Evolutionary conservation across 2,329 filamentous ascomycete species (phyloP).

Genomic region (Fusarium sarcochroum): DNA sequence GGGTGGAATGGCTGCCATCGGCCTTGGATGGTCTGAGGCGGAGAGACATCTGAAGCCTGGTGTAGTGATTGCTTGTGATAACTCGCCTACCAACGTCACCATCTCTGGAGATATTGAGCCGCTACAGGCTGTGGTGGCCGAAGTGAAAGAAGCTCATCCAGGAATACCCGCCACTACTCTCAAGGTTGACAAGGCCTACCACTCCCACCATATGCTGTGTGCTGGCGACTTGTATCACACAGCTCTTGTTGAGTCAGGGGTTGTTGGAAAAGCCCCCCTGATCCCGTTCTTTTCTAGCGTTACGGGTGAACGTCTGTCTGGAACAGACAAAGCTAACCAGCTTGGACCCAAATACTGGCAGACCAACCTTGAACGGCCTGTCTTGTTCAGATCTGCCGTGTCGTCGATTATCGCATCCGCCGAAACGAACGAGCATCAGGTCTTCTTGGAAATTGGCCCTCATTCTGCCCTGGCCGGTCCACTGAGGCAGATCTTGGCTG

Average conservation of each 20-base stretch:
- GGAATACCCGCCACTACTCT: neutral
- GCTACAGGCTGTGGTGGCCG: neutral
- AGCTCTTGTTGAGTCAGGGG: neutral
- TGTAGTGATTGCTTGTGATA: slow-evolving; percentile 8
- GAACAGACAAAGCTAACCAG: neutral
- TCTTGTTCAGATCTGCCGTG: neutral
- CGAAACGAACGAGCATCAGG: no score
- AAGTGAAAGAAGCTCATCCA: neutral
- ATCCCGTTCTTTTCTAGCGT: slow-evolving; percentile 11
- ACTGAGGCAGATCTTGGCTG: neutral
- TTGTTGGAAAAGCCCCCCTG: neutral
- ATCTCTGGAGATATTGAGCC: slow-evolving; percentile 4
- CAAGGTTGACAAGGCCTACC: slow-evolving; percentile 11
- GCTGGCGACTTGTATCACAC: neutral
- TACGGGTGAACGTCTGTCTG: neutral
- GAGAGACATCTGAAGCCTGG: neutral
- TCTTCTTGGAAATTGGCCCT: no score
- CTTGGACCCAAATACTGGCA: slow-evolving; percentile 5
- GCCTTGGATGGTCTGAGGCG: neutral
- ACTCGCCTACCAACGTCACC: slow-evolving; percentile 7
- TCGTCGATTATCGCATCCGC: neutral
- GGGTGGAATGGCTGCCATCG: slow-evolving; percentile 10
- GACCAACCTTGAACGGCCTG: slow-evolving; percentile 5
- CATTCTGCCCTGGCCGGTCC: no score
- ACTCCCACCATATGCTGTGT: slow-evolving; percentile 10